phyloP scores from a whole-genome alignment of 179 eudicot genomes.

The Beta lomatogona region DNA sequence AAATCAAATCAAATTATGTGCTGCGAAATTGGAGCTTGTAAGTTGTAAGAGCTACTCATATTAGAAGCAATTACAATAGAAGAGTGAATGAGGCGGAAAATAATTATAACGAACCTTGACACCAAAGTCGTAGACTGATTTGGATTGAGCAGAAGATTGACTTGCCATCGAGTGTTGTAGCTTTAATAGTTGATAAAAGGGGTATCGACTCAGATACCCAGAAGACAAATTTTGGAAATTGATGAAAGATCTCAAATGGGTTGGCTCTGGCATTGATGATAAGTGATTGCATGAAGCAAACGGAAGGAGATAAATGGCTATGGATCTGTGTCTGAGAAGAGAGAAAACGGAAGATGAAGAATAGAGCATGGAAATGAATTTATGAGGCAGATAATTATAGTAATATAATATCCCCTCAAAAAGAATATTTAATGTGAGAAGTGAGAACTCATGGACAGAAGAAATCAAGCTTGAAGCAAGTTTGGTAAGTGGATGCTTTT shows the following conservation, averaged over 20 bases:
- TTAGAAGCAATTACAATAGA: not conserved
- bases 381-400: too few relatives aligned
- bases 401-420: too few relatives aligned
- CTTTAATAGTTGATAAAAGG: constrained; percentile 26
- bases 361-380: too few relatives aligned
- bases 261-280: constrained; percentile 22
- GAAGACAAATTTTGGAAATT: constrained; percentile 15
- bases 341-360: too few relatives aligned
- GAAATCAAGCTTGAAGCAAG: too few relatives aligned
- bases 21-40: not conserved
- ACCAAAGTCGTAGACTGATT: constrained; percentile 67
- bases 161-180: constrained; percentile 52
- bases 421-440: too few relatives aligned
- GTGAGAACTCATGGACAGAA: too few relatives aligned
- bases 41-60: too few relatives aligned
- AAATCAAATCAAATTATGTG: not conserved
- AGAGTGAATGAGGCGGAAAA: not conserved
- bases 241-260: constrained; percentile 30
- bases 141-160: constrained; percentile 43
- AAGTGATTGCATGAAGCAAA: not conserved
- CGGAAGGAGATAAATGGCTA: too few relatives aligned
- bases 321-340: too few relatives aligned
- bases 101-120: constrained; percentile 59
- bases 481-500: too few relatives aligned
- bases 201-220: constrained; percentile 21